Evolutionary conservation across 768 basidiomycete genomes (phyloP).

Genomic region (Cyathus striatus): DNA sequence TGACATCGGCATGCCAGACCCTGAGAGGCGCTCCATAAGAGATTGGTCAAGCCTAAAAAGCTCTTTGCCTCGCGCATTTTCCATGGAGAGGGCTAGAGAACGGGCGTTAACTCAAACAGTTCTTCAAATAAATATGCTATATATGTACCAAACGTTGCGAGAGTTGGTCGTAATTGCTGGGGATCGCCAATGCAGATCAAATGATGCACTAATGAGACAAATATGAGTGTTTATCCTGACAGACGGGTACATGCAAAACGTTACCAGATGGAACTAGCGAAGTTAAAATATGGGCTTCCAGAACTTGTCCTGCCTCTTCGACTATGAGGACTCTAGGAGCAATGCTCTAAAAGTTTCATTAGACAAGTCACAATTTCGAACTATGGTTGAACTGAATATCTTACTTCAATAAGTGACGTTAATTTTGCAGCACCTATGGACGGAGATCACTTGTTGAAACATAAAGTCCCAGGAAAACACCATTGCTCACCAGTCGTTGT

Average conservation of each 20-base stretch:
- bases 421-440: conserved; percentile 63
- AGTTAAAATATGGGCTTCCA: conserved; percentile 71
- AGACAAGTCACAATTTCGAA: conserved; percentile 1
- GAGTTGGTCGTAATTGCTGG: conserved; percentile 62
- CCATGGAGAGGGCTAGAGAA: conserved; percentile 58
- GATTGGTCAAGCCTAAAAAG: conserved; percentile 69
- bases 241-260: too few species aligned
- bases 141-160: conserved; percentile 55
- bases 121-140: too few species aligned
- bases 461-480: neutral
- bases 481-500: conserved; percentile 59
- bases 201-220: too few species aligned
- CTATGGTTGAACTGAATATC: conserved; percentile 1
- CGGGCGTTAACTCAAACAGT: neutral
- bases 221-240: too few species aligned
- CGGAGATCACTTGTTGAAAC: neutral
- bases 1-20: conserved; percentile 57
- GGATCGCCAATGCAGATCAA: conserved; percentile 82
- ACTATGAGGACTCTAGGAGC: conserved; percentile 61
- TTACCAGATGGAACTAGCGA: conserved; percentile 56
- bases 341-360: conserved; percentile 38
- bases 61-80: conserved; percentile 47
- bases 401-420: conserved; percentile 49
- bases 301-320: conserved; percentile 80
- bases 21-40: conserved; percentile 69